A percentile compares a stretch with the other conserved stretches of the same genome.
phyloP scores from a whole-genome alignment of 2,329 filamentous ascomycete genomes.

The Alternaria conjuncta region DNA sequence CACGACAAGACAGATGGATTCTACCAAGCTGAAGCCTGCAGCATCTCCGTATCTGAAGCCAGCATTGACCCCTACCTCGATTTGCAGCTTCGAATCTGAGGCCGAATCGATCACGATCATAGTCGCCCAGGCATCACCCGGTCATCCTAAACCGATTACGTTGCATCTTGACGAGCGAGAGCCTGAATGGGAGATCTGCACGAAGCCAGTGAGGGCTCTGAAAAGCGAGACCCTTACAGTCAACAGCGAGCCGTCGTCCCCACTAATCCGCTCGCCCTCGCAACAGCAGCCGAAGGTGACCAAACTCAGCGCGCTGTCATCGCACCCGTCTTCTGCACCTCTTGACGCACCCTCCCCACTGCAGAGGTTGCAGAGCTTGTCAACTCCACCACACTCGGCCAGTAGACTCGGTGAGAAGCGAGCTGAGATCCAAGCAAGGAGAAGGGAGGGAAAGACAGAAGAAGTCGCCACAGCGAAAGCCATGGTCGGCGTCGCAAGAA shows the following conservation, averaged over 20 bases:
- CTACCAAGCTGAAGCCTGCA: conserved; percentile 11
- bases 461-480: conserved; percentile 18
- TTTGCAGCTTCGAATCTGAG: conserved; percentile 40
- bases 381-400: conserved; percentile 25
- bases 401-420: conserved; percentile 21
- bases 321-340: conserved; percentile 37
- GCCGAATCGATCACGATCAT: conserved; percentile 38
- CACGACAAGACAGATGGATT: conserved; percentile 6
- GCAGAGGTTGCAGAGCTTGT: conserved; percentile 24
- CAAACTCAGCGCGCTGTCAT: conserved; percentile 35
- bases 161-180: conserved; percentile 33
- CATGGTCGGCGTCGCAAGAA: conserved; percentile 42
- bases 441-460: conserved; percentile 3
- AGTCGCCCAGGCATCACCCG: conserved; percentile 23
- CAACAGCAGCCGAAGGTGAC: conserved; percentile 33
- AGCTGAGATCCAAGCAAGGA: conserved; percentile 10
- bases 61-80: conserved; percentile 34
- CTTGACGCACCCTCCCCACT: conserved; percentile 30
- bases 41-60: conserved; percentile 20
- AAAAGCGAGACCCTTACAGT: conserved; percentile 9
- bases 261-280: conserved; percentile 19
- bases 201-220: conserved; percentile 23
- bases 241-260: neutral
- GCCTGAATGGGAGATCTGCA: conserved; percentile 41
- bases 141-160: conserved; percentile 21